Evolutionary conservation across 2,329 filamentous ascomycete genomes (phyloP), one percentile per base, ranked within the genome.

Genomic region (Clonostachys byssicola): DNA sequence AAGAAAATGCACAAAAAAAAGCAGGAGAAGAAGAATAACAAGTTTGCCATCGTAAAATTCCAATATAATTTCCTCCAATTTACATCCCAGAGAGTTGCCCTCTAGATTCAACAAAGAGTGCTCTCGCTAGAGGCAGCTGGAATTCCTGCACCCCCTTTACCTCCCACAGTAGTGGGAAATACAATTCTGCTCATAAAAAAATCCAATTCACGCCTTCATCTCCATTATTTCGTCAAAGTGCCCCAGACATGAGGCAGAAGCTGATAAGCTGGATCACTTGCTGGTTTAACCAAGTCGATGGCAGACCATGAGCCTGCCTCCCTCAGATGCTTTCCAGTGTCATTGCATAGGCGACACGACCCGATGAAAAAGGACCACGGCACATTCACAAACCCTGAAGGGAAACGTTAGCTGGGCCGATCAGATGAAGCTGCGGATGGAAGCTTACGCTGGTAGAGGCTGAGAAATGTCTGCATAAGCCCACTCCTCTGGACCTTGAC

Each of bases 291-390:
- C 6, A 82, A 54, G 50, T 82, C 76, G 10, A 80, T 57, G 7
- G 66, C 63, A 6, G 66, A 61, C 77, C 79, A 83, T 0, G 67
- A 60, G 0, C 77, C 79, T 10, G 73, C 76, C 35, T 72, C 65
- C 30, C 62, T 64, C n/a, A 82, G 58, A 18, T 59, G 70, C 47
- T 65, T 65, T 23, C 62, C 67, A 0, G 78, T 83, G 40, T 71
- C 65, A 10, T 77, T 68, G 46, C 70, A 71, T 12, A 82, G 60
- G 40, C 74, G 58, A 50, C 79, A 82, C 5, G 76, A 77, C 3
- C 76, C 77, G 38, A 81, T 56, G 40, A 74, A 59, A 23, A 64
- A 60, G 2, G 75, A 74, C 78, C 79, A 82, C 49, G 77, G 62
- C 10, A 80, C 39, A 46, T 80, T 78, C 38, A 78, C 49, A 17